Conservation (phyloP, 1,139 yeast species). For the Pichia sp. region DNA sequence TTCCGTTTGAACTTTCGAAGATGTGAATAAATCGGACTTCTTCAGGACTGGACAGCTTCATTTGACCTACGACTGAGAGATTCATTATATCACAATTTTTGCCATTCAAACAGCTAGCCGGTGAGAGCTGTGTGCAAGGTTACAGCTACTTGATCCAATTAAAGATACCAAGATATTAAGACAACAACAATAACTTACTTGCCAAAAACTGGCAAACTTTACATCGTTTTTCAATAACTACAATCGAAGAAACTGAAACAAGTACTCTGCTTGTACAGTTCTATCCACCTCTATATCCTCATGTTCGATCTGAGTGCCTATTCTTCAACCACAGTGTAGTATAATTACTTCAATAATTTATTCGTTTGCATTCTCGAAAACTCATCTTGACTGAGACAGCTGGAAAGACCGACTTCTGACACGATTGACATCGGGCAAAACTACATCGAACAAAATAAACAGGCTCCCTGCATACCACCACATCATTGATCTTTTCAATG, state of each 20-base stretch:
- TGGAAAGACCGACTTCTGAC: background rate
- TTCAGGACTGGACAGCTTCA: no score
- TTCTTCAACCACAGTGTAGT: background rate
- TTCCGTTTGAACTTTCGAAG: background rate
- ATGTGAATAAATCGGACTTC: no score
- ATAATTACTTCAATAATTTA: background rate
- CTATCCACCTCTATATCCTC: background rate
- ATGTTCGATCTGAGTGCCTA: background rate
- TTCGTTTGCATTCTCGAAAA: background rate
- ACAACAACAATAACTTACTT: background rate
- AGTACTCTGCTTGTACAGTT: background rate
- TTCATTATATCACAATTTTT: background rate
- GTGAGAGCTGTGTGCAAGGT: background rate
- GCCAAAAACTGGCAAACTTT: background rate
- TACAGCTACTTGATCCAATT: background rate
- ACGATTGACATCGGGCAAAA: background rate
- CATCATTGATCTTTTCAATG: background rate
- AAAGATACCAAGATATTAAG: background rate
- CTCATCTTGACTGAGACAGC: background rate
- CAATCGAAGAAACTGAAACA: background rate
- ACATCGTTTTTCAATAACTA: background rate
- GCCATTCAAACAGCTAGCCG: background rate
- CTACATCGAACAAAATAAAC: background rate
- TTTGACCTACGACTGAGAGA: no score
- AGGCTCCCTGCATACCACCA: background rate